Evolutionary conservation across 1,284 basidiomycete species (phyloP).

Genomic region (Papiliotrema laurentii): DNA sequence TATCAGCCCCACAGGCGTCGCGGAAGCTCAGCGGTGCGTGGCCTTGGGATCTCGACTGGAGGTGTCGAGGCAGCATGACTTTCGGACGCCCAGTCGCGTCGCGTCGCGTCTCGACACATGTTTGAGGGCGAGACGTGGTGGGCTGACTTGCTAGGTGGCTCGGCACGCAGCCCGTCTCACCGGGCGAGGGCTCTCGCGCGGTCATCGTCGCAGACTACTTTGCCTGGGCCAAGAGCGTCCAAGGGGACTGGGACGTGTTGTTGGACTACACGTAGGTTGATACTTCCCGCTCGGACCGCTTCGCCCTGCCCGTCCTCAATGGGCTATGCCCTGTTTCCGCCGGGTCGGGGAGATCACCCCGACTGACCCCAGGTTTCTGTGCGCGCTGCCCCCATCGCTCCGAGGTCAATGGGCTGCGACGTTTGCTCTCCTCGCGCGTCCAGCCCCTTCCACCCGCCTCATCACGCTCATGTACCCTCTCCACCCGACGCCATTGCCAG

Average conservation of each 20-base stretch:
- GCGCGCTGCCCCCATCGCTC: conserved; percentile 59
- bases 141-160: conserved; percentile 21
- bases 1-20: conserved; percentile 56
- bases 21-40: conserved; percentile 54
- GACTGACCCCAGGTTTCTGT: conserved; percentile 59
- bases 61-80: background rate
- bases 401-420: conserved; percentile 58
- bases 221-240: conserved; percentile 38
- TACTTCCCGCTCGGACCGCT: background rate
- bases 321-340: background rate
- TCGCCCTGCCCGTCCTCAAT: background rate
- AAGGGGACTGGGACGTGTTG: conserved; percentile 55
- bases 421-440: conserved; percentile 57
- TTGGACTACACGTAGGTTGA: conserved; percentile 63
- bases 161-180: conserved; percentile 8
- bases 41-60: background rate
- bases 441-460: conserved; percentile 55
- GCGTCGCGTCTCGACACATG: conserved; percentile 1
- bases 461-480: conserved; percentile 60
- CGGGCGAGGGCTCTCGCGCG: conserved; percentile 22
- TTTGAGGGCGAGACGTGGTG: too few relatives aligned
- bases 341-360: too few relatives aligned
- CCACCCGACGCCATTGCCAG: conserved; percentile 48
- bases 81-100: background rate
- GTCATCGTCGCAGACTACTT: conserved; percentile 59